Evolutionary conservation across 2,329 filamentous ascomycete genomes (phyloP).

Genomic region (Alternaria conjuncta): DNA sequence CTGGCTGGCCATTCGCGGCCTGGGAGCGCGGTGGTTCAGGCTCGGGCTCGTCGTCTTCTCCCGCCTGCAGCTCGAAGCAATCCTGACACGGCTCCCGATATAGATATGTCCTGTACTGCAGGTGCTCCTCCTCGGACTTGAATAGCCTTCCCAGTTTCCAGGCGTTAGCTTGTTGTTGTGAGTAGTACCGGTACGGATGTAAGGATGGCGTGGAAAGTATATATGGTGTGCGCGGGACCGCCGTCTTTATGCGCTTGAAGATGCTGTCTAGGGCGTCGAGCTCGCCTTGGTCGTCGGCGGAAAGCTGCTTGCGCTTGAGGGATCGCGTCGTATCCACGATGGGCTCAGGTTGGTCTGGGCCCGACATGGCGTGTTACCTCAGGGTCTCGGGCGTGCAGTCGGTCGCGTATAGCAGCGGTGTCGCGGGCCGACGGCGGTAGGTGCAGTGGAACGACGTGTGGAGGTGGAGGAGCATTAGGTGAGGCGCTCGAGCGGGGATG

Average conservation of each 20-base stretch:
- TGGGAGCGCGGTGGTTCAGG: slow-evolving; percentile 49
- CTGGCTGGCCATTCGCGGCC: slow-evolving; percentile 43
- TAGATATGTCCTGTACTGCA: slow-evolving; percentile 69
- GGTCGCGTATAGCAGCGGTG: slow-evolving; percentile 3
- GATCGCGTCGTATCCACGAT: slow-evolving; percentile 33
- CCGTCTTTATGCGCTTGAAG: slow-evolving; percentile 52
- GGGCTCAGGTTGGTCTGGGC: slow-evolving; percentile 31
- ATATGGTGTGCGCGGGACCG: slow-evolving; percentile 54
- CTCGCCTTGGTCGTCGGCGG: slow-evolving; percentile 44
- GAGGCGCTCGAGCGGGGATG: slow-evolving; percentile 10
- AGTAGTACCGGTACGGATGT: slow-evolving; percentile 52
- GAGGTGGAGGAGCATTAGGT: slow-evolving; percentile 26
- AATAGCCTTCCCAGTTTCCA: slow-evolving; percentile 62
- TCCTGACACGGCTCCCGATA: slow-evolving; percentile 62
- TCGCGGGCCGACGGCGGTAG: slow-evolving; percentile 13
- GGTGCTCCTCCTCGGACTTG: slow-evolving; percentile 60
- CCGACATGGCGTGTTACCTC: slow-evolving; percentile 38
- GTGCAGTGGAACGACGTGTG: slow-evolving; percentile 12
- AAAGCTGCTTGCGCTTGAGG: slow-evolving; percentile 36
- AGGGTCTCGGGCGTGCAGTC: background rate
- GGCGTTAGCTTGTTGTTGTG: slow-evolving; percentile 48
- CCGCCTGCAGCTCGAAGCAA: slow-evolving; percentile 56
- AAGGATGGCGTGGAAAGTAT: slow-evolving; percentile 57
- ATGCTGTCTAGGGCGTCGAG: slow-evolving; percentile 49
- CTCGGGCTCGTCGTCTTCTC: slow-evolving; percentile 60